Evolutionary conservation across 805 yeast species (phyloP), one percentile per base, ranked within the genome.

Genomic region (Candida insectalens): DNA sequence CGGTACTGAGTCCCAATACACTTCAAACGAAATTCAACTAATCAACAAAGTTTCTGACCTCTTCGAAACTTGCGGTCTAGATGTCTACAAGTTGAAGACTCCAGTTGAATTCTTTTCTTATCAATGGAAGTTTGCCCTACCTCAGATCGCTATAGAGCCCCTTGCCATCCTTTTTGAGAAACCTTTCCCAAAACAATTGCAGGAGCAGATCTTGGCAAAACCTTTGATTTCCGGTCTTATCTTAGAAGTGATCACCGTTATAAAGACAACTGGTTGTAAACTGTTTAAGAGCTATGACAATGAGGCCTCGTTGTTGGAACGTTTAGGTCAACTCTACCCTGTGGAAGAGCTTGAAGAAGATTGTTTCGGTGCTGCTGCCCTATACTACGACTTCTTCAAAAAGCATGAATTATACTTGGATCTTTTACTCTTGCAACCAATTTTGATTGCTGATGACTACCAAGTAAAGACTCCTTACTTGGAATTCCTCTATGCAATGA

Each of bases 401-500:
- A 65, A 68, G 51, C 50, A 71, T 44, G 74, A 71, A 29, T 54
- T 83, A 39, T 74, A 79, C 40, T 63, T 82, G 27, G 96, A 88
- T 59, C 65, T 85, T 50, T 62, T 85, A 28, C 60, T 88, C 35
- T 67, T 88, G 40, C 94, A 85, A 50, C 94, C 95, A 4, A 88
- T 88, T 34, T 62, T 88, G 36, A 63, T 87, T 37, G 95, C 92
- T n/a, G 95, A 87, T 59, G 95, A 87, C 51, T 72, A 73, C 50
- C 77, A 80, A 32, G 77, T 85, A 35, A 79, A 81, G 52, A 84
- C 96, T 1, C 96, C 96, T 2, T 88, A 88, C 53, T 64, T 88
- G 53, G 96, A 88, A 59, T 83, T 83, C 45, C 60, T 84, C 37
- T 88, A 84, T 52, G 85, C 95, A 3, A 69, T 77, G 35, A 62